Evolutionary conservation across 139 green algal genomes (phyloP), one percentile per base, ranked within the genome.

Genomic region (Tetratostichococcus sp.): DNA sequence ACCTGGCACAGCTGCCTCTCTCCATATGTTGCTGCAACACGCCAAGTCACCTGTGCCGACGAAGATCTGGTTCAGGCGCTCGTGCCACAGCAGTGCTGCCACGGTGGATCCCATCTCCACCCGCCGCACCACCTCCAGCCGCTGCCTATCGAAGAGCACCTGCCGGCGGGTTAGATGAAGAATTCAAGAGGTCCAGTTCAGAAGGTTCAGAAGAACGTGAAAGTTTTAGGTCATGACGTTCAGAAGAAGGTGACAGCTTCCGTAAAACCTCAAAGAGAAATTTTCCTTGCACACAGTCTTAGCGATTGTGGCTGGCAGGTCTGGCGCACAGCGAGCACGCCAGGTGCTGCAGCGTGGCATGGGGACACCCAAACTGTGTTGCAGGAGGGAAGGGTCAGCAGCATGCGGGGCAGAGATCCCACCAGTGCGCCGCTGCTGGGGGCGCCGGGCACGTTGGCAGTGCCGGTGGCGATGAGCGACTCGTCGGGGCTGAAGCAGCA

Each of bases 61-160:
- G 66, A 97, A 89, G 35, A 99, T 91, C 80, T 98, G 95, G 84
- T 99, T 99, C 31, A 98, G 83, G 17, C 83, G 75, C 1, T 80
- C 73, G 77, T 99, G 95, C 95, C 95, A 99, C 22, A 73, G 39
- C 32, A 94, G 39, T 0, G 86, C 86, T 25, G 86, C 89, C 35
- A 87, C 89, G 42, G 78, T 88, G 65, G 75, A 73, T 11, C 81
- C 76, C 76, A 93, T 88, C 66, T 80, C 87, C 28, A 94, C 70
- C 43, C 82, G 73, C 30, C 84, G 76, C 78, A 93, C 83, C 43
- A 87, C 33, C 33, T 72, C 30, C 70, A 58, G 30, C 35, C 43
- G 50, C 50, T 62, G 50, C 19, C 19, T 62, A 17, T 62, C 50
- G 50, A 62, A 62, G 50, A 62, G 19, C 50, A 62, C 50, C 50